phyloP scores from a whole-genome alignment of 2,329 filamentous ascomycete genomes.

The Fusarium algeriense region DNA sequence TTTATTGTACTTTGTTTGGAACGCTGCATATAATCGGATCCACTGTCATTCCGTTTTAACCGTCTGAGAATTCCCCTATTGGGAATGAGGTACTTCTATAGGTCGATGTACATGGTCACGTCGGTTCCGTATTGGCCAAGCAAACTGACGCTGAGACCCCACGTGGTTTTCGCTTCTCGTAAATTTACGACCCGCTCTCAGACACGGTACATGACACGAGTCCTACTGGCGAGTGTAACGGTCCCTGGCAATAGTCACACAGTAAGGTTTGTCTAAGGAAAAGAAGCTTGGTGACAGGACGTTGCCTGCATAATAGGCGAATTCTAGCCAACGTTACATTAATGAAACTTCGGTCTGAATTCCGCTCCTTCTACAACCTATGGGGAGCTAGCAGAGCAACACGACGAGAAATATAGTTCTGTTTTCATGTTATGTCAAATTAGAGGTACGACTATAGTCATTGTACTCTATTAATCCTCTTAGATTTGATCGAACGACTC shows the following conservation, averaged over 20 bases:
- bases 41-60: neutral
- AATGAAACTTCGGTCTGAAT: fast-evolving
- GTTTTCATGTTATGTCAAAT: neutral
- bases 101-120: neutral
- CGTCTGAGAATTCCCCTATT: neutral
- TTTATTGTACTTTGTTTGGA: too few relatives aligned
- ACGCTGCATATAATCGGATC: neutral
- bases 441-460: fast-evolving
- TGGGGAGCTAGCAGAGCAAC: neutral
- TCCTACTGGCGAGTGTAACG: too few relatives aligned
- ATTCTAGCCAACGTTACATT: neutral
- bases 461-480: neutral
- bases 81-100: fast-evolving
- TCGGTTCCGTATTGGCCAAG: neutral
- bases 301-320: neutral
- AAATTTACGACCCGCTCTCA: neutral
- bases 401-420: neutral
- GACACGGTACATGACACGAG: too few relatives aligned
- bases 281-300: neutral
- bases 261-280: neutral
- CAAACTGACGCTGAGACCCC: neutral
- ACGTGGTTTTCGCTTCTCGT: neutral
- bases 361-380: neutral
- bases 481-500: neutral
- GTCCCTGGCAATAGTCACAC: neutral